Evolutionary conservation across 495 filamentous ascomycete genomes (phyloP).

Genomic region (Haplographium delicatum): DNA sequence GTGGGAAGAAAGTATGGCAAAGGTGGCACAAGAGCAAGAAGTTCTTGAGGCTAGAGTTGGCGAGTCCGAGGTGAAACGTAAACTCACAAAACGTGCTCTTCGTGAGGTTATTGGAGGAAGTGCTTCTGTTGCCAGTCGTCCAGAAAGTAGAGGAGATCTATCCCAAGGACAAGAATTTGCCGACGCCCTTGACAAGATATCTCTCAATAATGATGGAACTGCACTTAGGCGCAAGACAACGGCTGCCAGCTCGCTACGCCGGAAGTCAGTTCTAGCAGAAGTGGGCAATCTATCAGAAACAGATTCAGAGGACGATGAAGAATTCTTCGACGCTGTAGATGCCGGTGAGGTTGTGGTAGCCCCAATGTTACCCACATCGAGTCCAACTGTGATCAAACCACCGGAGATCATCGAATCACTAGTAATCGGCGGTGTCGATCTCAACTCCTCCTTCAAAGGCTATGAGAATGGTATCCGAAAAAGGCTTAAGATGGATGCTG

Average conservation of each 20-base stretch:
- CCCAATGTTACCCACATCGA: conserved; percentile 42
- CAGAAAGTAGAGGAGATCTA: conserved; percentile 29
- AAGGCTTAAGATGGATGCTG: conserved; percentile 81
- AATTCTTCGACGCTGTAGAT: conserved; percentile 97
- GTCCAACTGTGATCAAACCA: conserved; percentile 25
- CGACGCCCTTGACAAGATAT: conserved; percentile 31
- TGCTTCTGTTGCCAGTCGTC: conserved; percentile 39
- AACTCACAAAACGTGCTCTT: conserved; percentile 81
- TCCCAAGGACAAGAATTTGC: conserved; percentile 22
- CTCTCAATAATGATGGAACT: conserved; percentile 20
- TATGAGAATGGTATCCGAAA: conserved; percentile 82
- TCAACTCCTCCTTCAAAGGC: conserved; percentile 74
- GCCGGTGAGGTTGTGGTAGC: conserved; percentile 82
- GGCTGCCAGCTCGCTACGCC: conserved; percentile 36
- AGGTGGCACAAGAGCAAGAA: conserved; percentile 89
- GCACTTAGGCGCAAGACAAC: conserved; percentile 39
- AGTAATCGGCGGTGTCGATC: conserved; percentile 49
- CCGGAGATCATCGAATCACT: conserved; percentile 36
- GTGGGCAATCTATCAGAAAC: conserved; percentile 66
- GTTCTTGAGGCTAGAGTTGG: conserved; percentile 79
- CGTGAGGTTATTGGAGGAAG: conserved; percentile 75
- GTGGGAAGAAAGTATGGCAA: conserved; percentile 99
- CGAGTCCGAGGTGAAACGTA: conserved; percentile 85
- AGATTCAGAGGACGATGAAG: conserved; percentile 79
- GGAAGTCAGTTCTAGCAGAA: conserved; percentile 55